Percentiles rank a stretch among this genome's conserved stretches.
Evolutionary conservation across 2,329 filamentous ascomycete species (phyloP).

Genomic region (Fusarium bulbicola): DNA sequence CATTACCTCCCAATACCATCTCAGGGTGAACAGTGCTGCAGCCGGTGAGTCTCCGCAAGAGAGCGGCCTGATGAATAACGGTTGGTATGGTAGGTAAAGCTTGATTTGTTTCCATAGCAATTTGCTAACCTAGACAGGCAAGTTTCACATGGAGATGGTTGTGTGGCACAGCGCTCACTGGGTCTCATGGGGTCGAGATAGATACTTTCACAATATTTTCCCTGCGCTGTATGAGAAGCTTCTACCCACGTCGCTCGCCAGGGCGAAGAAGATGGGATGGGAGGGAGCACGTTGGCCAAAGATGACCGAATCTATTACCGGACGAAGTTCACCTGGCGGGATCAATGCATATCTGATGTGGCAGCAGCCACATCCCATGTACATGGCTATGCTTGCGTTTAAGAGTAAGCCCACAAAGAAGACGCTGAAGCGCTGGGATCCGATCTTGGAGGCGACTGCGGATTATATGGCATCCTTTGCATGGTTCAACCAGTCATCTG

Average conservation of each 20-base stretch:
- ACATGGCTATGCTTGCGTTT: slow-evolving; percentile 62
- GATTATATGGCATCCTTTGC: slow-evolving; percentile 69
- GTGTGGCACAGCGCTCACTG: slow-evolving; percentile 55
- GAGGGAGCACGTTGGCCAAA: slow-evolving; percentile 55
- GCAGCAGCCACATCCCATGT: slow-evolving; percentile 69
- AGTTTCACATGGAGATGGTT: slow-evolving; percentile 56
- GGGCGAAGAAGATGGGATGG: slow-evolving; percentile 54
- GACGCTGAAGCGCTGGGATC: slow-evolving; percentile 63
- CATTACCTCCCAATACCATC: slow-evolving; percentile 54
- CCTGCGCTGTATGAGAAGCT: slow-evolving; percentile 59
- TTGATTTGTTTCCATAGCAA: fast-evolving
- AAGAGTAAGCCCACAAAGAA: slow-evolving; percentile 38
- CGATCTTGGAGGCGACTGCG: slow-evolving; percentile 59
- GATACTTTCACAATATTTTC: slow-evolving; percentile 49
- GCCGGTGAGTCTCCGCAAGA: slow-evolving; percentile 52
- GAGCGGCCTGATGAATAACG: slow-evolving; percentile 56
- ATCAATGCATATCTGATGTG: slow-evolving; percentile 70
- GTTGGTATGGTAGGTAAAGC: slow-evolving; percentile 51
- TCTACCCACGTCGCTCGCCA: slow-evolving; percentile 48
- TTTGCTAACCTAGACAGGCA: slow-evolving; percentile 33
- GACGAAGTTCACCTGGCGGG: slow-evolving; percentile 55
- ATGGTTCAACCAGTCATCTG: slow-evolving; percentile 61
- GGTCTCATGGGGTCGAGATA: slow-evolving; percentile 51
- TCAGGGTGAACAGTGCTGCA: slow-evolving; percentile 54
- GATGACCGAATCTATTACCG: slow-evolving; percentile 43